phyloP scores from a whole-genome alignment of 345 rosid species.

The Populus davidiana region DNA sequence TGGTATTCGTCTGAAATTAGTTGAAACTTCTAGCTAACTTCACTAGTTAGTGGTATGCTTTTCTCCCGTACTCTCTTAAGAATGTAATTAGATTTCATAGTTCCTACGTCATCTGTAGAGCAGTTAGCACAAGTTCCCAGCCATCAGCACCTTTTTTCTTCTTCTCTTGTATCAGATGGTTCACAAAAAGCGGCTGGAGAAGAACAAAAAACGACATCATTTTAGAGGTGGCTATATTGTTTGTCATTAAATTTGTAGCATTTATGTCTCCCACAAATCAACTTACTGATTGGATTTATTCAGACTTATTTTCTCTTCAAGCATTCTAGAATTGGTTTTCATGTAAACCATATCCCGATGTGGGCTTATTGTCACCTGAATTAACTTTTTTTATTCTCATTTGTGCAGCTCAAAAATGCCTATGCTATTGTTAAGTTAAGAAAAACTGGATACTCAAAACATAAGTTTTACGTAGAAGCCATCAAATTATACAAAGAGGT shows the following conservation, averaged over 20 bases:
- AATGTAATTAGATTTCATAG: neutral
- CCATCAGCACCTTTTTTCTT: constrained; percentile 3
- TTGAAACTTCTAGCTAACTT: neutral
- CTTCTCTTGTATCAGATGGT: constrained; percentile 54
- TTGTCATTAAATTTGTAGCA: neutral
- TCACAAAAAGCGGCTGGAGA: constrained; percentile 81
- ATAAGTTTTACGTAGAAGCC: constrained; percentile 75
- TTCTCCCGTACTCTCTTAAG: neutral
- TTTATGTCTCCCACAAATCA: neutral
- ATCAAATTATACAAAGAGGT: constrained; percentile 75
- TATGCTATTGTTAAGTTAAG: constrained; percentile 79
- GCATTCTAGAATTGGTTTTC: neutral
- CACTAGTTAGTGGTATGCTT: neutral
- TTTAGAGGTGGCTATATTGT: constrained; percentile 51
- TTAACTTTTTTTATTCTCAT: neutral
- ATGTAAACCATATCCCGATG: neutral
- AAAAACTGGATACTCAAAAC: constrained; percentile 79
- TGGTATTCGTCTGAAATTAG: too few relatives aligned
- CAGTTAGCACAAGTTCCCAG: neutral
- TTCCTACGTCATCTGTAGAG: neutral
- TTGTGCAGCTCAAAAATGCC: constrained; percentile 77
- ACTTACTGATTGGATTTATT: neutral
- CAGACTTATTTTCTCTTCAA: neutral
- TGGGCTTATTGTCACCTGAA: neutral
- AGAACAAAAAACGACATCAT: constrained; percentile 83